Evolutionary conservation across 192 early-diverging fungal genomes (phyloP).

Genomic region (Cladochytrium replicatum): DNA sequence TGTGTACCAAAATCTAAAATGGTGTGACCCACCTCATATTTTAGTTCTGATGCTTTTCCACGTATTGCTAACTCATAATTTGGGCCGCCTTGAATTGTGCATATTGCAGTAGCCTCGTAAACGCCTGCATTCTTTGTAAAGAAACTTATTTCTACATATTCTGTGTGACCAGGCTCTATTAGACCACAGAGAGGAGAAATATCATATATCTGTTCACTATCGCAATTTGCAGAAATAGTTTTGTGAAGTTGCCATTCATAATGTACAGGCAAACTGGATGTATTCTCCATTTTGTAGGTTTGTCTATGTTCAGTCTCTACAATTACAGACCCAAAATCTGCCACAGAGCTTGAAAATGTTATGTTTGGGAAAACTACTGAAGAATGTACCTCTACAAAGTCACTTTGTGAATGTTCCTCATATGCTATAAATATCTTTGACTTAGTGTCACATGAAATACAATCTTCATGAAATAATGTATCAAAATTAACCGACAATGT

Average conservation of each 20-base stretch:
- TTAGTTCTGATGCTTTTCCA: conserved; percentile 40
- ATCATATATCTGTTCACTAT: conserved; percentile 32
- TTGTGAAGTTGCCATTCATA: conserved; percentile 39
- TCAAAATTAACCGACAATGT: too few species aligned
- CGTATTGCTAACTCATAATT: conserved; percentile 39
- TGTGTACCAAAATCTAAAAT: conserved; percentile 37
- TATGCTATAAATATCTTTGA: conserved; percentile 39
- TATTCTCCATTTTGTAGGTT: conserved; percentile 34
- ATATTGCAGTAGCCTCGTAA: conserved; percentile 26
- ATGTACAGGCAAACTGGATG: conserved; percentile 32
- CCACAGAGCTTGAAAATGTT: conserved; percentile 13
- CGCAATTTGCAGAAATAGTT: conserved; percentile 11
- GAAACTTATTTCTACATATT: conserved; percentile 38
- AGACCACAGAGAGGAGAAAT: conserved; percentile 36
- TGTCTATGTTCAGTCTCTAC: conserved; percentile 32
- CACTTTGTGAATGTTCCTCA: conserved; percentile 45
- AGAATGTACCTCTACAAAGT: conserved; percentile 37
- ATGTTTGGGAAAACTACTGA: conserved; percentile 47
- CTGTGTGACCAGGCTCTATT: conserved; percentile 31
- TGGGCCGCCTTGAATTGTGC: conserved; percentile 46
- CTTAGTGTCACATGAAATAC: conserved; percentile 37
- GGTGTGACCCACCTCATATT: conserved; percentile 28
- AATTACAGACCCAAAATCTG: conserved; percentile 41
- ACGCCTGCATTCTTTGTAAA: conserved; percentile 25
- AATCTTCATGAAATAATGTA: too few species aligned